phyloP scores from a whole-genome alignment of 2,329 filamentous ascomycete genomes.

The Didymella arachidicola region DNA sequence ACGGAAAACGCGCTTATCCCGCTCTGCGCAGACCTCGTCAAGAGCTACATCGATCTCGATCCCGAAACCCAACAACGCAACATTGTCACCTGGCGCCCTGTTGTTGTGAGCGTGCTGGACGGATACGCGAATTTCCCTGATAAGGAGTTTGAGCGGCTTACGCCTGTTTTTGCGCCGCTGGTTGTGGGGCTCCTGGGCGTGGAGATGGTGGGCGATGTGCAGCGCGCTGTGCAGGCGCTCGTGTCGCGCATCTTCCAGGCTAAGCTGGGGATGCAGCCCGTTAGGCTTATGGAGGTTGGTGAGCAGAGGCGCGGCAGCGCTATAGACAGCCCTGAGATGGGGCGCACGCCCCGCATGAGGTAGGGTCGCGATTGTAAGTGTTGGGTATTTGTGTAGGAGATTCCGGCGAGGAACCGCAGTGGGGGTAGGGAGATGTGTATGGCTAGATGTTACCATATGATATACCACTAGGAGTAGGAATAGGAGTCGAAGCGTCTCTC shows the following conservation, averaged over 20 bases:
- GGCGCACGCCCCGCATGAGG: constrained; percentile 10
- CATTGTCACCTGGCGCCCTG: constrained; percentile 94
- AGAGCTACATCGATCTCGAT: constrained; percentile 83
- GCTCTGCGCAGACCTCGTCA: constrained; percentile 92
- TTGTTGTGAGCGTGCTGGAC: constrained; percentile 95
- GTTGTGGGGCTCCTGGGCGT: constrained; percentile 82
- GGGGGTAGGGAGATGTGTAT: too few species aligned
- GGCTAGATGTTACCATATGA: too few species aligned
- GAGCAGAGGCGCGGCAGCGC: constrained; percentile 36
- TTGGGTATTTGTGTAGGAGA: too few species aligned
- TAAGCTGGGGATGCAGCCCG: constrained; percentile 31
- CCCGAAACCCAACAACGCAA: constrained; percentile 97
- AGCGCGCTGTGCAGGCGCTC: constrained; percentile 77
- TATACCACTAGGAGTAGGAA: too few species aligned
- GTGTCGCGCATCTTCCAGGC: constrained; percentile 81
- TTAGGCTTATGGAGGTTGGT: constrained; percentile 36
- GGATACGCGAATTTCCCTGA: constrained; percentile 86
- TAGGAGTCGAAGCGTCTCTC: too few species aligned
- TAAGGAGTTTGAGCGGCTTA: constrained; percentile 79
- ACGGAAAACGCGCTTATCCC: constrained; percentile 93
- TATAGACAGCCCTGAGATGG: constrained; percentile 29
- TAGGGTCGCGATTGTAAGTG: too few species aligned
- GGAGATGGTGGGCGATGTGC: constrained; percentile 81
- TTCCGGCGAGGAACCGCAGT: too few species aligned
- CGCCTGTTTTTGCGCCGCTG: constrained; percentile 85